Percentiles rank a stretch among this genome's conserved stretches.
Evolutionary conservation across 495 filamentous ascomycete genomes (phyloP).

Genomic region (Lineolata rhizophorae): DNA sequence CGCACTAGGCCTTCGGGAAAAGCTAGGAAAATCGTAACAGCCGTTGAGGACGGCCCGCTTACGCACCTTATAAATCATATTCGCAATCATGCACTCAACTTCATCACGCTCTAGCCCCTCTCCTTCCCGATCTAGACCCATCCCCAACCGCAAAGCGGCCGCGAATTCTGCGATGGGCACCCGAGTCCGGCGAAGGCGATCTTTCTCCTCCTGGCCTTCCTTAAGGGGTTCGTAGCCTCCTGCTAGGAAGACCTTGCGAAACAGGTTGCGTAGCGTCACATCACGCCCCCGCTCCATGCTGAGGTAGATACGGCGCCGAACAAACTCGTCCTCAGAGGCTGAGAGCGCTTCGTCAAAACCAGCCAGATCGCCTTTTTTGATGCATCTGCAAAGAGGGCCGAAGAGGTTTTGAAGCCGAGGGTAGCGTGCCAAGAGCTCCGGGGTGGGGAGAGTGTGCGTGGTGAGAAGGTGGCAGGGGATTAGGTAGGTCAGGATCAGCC

Average conservation of each 20-base stretch:
- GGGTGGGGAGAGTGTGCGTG: constrained; percentile 58
- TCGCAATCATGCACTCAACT: constrained; percentile 84
- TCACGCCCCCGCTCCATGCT: constrained; percentile 83
- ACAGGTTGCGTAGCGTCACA: constrained; percentile 69
- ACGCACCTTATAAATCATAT: constrained; percentile 88
- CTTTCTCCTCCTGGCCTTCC: constrained; percentile 28
- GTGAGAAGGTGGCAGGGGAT: constrained; percentile 81
- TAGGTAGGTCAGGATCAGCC: constrained; percentile 84
- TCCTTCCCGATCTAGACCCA: constrained; percentile 23
- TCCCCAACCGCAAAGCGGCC: constrained; percentile 30
- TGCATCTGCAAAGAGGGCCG: constrained; percentile 49
- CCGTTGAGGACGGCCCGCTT: no score
- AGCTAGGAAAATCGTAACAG: no score
- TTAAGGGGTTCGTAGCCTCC: constrained; percentile 58
- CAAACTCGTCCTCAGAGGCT: constrained; percentile 66
- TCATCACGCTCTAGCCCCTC: constrained; percentile 66
- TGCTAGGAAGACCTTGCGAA: constrained; percentile 71
- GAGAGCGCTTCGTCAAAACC: constrained; percentile 69
- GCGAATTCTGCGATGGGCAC: constrained; percentile 65
- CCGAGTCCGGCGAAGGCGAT: constrained; percentile 42
- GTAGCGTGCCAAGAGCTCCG: constrained; percentile 44
- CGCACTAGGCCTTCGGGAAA: no score
- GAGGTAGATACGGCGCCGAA: constrained; percentile 86
- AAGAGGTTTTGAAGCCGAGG: constrained; percentile 64
- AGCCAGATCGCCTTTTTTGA: constrained; percentile 58